These are phyloP conservation scores for Cenchrus purpureus DNA, from an alignment of 176 grass and related monocot genomes.

Conservation along the genomic window DNA sequence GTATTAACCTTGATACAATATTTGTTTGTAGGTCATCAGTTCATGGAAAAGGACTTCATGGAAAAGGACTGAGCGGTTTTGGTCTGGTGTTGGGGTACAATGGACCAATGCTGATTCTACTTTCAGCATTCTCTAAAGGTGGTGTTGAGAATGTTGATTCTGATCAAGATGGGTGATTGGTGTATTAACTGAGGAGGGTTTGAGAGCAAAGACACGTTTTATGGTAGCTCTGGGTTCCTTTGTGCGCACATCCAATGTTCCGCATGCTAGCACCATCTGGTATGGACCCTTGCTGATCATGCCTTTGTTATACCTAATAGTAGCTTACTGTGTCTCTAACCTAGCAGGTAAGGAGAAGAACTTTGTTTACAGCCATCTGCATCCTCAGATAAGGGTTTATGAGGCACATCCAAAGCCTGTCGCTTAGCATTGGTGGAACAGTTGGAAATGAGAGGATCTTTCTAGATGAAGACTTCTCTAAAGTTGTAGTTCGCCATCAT, in stretches of 20 bases:
- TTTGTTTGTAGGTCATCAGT: conserved; percentile 64
- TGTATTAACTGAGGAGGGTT: conserved; percentile 67
- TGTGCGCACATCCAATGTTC: conserved; percentile 68
- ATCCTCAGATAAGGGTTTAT: conserved; percentile 62
- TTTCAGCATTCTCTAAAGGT: conserved; percentile 61
- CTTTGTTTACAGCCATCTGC: conserved; percentile 78
- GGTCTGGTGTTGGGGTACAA: conserved; percentile 87
- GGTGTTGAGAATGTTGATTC: conserved; percentile 46
- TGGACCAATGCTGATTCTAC: conserved; percentile 72
- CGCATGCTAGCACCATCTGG: conserved; percentile 71
- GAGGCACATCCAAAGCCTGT: conserved; percentile 83
- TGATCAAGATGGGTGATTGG: conserved; percentile 71
- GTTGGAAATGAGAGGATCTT: conserved; percentile 88
- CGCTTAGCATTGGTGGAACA: conserved; percentile 81
- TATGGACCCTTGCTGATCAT: conserved; percentile 45
- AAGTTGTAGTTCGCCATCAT: conserved; percentile 80
- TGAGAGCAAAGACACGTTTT: conserved; percentile 75
- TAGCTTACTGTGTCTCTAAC: conserved; percentile 26
- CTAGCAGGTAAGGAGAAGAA: conserved; percentile 86
- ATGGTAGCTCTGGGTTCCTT: conserved; percentile 75
- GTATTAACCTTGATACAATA: background rate
- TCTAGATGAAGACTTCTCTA: conserved; percentile 85
- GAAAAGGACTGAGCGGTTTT: conserved; percentile 93
- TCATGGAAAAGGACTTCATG: conserved; percentile 92
- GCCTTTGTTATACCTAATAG: conserved; percentile 3